Conservation (phyloP, 495 filamentous ascomycete species). For the Trichoderma erinaceum region DNA sequence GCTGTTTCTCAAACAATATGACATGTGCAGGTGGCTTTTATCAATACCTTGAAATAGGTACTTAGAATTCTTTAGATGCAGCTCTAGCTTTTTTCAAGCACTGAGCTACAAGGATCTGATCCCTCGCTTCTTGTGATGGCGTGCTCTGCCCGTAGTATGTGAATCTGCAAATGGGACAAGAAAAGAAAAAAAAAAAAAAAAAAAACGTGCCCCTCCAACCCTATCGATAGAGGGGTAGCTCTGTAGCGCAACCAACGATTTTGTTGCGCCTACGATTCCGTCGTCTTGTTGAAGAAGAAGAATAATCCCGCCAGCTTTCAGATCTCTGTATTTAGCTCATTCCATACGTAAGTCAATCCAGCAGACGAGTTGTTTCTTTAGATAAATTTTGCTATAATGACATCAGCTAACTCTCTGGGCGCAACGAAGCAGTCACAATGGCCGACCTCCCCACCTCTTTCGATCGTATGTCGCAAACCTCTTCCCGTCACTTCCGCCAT, state of each 20-base stretch:
- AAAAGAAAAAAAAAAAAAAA: constrained; percentile 1
- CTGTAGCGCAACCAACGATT: constrained; percentile 2
- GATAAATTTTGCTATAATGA: neutral
- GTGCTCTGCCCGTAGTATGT: neutral
- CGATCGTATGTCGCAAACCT: constrained; percentile 19
- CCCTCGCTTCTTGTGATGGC: neutral
- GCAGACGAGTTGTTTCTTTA: neutral
- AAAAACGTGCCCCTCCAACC: neutral
- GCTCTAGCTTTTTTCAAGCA: neutral
- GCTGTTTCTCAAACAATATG: no score
- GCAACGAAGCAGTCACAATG: constrained; percentile 16
- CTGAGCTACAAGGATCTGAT: neutral
- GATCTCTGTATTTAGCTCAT: neutral
- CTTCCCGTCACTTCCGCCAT: neutral
- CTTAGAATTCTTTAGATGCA: no score
- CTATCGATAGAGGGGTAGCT: constrained; percentile 10
- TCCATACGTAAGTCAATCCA: neutral
- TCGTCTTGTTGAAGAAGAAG: neutral
- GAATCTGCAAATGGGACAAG: constrained; percentile 3
- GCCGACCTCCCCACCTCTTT: constrained; percentile 21
- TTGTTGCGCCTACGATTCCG: neutral
- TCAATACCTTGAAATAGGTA: no score
- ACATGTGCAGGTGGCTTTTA: no score
- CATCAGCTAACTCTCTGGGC: neutral
- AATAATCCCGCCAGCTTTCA: neutral